Evolutionary conservation across 441 rosid species (phyloP).

Genomic region (Erysimum pusillum): DNA sequence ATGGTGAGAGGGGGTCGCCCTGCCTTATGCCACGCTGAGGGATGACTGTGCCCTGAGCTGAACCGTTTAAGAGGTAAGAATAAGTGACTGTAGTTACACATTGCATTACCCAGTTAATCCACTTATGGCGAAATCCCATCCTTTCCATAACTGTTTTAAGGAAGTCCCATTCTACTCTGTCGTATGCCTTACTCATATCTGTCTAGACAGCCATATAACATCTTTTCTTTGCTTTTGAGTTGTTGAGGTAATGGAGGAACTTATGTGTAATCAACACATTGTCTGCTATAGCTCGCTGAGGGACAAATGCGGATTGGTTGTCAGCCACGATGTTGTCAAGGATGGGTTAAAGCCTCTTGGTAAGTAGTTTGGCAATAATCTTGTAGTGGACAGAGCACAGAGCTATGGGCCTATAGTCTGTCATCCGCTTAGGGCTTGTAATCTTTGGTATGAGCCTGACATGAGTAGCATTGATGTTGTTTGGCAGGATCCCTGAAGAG

Average conservation of each 20-base stretch:
- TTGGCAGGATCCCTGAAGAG: rapidly evolving
- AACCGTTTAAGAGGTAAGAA: too few relatives aligned
- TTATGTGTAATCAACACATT: neutral
- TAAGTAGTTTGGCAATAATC: neutral
- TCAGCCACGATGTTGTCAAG: neutral
- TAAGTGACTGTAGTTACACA: neutral
- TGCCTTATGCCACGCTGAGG: too few relatives aligned
- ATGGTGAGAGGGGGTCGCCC: too few relatives aligned
- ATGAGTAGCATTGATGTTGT: neutral
- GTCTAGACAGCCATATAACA: neutral
- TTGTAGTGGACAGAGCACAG: neutral
- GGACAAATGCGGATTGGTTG: neutral
- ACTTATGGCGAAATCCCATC: neutral
- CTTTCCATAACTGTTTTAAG: neutral
- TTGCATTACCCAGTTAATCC: neutral
- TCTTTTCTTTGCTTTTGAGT: neutral
- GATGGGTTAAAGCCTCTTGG: neutral
- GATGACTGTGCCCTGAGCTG: too few relatives aligned
- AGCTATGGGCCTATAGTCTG: neutral
- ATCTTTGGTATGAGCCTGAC: neutral
- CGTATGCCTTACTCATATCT: neutral
- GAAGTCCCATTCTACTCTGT: neutral
- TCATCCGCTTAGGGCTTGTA: rapidly evolving
- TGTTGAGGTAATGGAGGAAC: neutral
- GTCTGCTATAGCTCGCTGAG: neutral